Evolutionary conservation across 106 monocot genomes (phyloP).

Genomic region (Ottelia alismoides): DNA sequence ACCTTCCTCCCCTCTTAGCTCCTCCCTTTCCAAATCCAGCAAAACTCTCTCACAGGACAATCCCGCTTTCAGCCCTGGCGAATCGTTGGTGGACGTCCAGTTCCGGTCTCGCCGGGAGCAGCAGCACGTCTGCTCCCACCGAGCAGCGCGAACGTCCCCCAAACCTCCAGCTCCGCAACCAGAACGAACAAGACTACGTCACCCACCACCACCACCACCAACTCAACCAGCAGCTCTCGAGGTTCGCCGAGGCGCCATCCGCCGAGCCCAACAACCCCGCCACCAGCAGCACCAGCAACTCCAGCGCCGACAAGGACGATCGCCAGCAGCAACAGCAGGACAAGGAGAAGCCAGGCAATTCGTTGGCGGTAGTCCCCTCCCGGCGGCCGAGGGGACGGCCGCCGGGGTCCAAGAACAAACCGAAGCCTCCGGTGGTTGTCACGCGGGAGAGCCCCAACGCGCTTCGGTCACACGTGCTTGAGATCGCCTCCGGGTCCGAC

Average conservation of each 20-base stretch:
- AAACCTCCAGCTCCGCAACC: conserved; percentile 5
- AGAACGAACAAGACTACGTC: conserved; percentile 1
- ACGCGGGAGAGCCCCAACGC: conserved; percentile 13
- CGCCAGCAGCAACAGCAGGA: too few relatives aligned
- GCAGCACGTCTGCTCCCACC: conserved; percentile 4
- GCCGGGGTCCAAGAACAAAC: conserved; percentile 16
- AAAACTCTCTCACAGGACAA: too few relatives aligned
- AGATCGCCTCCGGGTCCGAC: conserved; percentile 11
- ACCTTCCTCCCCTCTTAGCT: too few relatives aligned
- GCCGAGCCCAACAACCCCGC: background rate
- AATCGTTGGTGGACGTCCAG: conserved; percentile 57
- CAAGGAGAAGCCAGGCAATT: too few relatives aligned
- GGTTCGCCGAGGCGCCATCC: background rate
- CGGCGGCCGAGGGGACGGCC: conserved; percentile 10
- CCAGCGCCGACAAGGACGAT: conserved; percentile 2
- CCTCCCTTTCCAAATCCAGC: too few relatives aligned
- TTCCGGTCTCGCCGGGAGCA: conserved; percentile 14
- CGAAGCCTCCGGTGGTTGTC: conserved; percentile 12
- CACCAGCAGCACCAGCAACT: conserved; percentile 9
- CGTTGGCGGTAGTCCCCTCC: background rate
- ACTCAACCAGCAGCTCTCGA: too few relatives aligned
- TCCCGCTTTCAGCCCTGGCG: too few relatives aligned
- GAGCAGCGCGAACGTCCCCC: conserved; percentile 2
- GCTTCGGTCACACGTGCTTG: conserved; percentile 11
- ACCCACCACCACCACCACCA: conserved; percentile 2